Evolutionary conservation across 78 protist species (phyloP).

Genomic region (Fonticula alba): DNA sequence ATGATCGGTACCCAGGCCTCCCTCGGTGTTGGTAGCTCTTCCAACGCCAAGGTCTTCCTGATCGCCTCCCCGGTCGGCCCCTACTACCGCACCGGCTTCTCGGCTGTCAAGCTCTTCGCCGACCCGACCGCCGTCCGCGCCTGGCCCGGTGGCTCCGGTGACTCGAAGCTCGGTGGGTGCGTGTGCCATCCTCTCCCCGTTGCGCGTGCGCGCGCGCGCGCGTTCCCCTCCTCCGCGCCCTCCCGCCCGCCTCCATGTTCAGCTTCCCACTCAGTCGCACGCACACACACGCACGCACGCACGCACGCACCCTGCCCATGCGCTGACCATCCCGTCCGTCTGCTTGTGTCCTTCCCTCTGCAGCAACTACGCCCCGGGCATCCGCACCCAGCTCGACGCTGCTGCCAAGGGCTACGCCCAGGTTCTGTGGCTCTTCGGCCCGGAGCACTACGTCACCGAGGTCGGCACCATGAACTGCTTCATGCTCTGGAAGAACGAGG

Average conservation of each 20-base stretch:
- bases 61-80: slow-evolving; percentile 92
- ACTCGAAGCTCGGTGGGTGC: slow-evolving; percentile 56
- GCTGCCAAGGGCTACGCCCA: slow-evolving; percentile 76
- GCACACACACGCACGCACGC: neutral
- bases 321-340: no score
- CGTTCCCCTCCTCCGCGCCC: no score
- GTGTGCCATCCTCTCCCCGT: neutral
- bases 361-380: slow-evolving; percentile 85
- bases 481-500: slow-evolving; percentile 52
- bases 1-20: slow-evolving; percentile 58
- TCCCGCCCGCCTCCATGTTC: no score
- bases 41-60: slow-evolving; percentile 23
- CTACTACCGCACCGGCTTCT: slow-evolving; percentile 82
- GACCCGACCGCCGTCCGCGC: slow-evolving; percentile 40
- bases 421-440: slow-evolving; percentile 84
- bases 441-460: slow-evolving; percentile 67
- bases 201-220: neutral
- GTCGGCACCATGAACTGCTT: slow-evolving; percentile 97
- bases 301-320: no score
- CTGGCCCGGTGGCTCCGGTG: slow-evolving; percentile 65
- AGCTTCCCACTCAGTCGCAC: neutral
- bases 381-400: slow-evolving; percentile 61
- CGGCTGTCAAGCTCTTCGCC: slow-evolving; percentile 72
- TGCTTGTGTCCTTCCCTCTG: neutral
- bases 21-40: slow-evolving; percentile 53